Evolutionary conservation across 345 rosid species (phyloP).

Genomic region (Eucalyptus erythrocorys): DNA sequence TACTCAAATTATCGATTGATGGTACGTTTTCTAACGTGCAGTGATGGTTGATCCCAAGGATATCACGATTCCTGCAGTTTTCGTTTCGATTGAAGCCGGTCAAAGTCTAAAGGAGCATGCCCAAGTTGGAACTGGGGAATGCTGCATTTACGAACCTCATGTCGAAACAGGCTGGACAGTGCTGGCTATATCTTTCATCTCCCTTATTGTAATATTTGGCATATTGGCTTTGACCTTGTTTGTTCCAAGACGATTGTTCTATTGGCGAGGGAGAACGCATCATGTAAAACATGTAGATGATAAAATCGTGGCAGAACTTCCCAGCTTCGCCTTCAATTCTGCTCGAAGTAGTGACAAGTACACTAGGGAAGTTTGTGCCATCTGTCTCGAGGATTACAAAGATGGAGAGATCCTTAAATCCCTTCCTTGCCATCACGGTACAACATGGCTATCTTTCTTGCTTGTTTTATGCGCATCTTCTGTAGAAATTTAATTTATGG

Average conservation of each 20-base stretch:
- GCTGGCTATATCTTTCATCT: conserved; percentile 38
- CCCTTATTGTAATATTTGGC: conserved; percentile 28
- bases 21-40: not conserved
- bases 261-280: conserved; percentile 18
- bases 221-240: conserved; percentile 30
- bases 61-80: conserved; percentile 41
- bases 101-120: conserved; percentile 32
- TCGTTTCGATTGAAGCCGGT: conserved; percentile 46
- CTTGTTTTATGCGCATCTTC: not conserved
- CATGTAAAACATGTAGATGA: conserved; percentile 16
- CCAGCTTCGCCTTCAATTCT: conserved; percentile 27
- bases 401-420: conserved; percentile 52
- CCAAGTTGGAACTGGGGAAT: conserved; percentile 27
- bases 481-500: not conserved
- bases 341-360: conserved; percentile 6
- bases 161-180: conserved; percentile 46
- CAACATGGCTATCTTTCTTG: not conserved
- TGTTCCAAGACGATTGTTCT: conserved; percentile 34
- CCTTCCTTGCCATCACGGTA: conserved; percentile 76
- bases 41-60: conserved; percentile 52
- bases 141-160: conserved; percentile 37
- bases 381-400: conserved; percentile 68
- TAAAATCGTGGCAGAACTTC: conserved; percentile 39
- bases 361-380: conserved; percentile 48
- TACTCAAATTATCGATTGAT: not conserved